Evolutionary conservation across 495 filamentous ascomycete genomes (phyloP), one percentile per base, ranked within the genome.

Genomic region (Pyronema domesticum): DNA sequence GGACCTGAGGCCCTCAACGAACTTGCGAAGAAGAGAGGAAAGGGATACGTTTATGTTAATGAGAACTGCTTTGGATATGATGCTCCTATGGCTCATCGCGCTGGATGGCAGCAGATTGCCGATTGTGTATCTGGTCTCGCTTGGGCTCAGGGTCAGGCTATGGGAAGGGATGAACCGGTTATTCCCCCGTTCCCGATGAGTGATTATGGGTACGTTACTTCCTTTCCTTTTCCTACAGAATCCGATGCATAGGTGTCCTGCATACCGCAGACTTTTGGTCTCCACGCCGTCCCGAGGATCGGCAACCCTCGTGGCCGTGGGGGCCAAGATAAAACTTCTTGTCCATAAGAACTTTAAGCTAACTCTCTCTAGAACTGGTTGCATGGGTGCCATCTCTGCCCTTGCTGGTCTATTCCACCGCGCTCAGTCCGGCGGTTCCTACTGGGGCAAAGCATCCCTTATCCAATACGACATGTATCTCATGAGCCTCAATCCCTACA

Each of bases 181-280:
- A 77, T 86, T 0, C 84, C 83, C 46, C 82, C 82, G 0, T 87
- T 86, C 67, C 85, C 83, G 18, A 86, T 85, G 71, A 84, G 79
- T 37, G 84, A 87, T 68, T 87, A 89, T 66, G 80, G 83, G 50
- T 53, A 17, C 23, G 23, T 5, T 30, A 30, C 1, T 30, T 30
- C 23, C 23, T 30, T 30, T 30, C 23, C 23, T 30, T 30, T 30
- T 30, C 23, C 23, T 30, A 5, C 23, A 30, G 2, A 30, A 30
- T 5, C 23, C 23, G 23, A 30, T 30, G 23, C 23, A 30, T 30
- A 30, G 23, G 23, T 30, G 5, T 30, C 23, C 23, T 30, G 5
- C 5, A 30, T 5, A 30, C 23, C 23, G n/a, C n/a, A n/a, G n/a
- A n/a, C n/a, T 30, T 30, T 30, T 30, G 11, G 50, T 6, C 19